Base-by-base conservation (phyloP, 2,329 filamentous ascomycete species). In the Ceratocystis smalleyi region DNA sequence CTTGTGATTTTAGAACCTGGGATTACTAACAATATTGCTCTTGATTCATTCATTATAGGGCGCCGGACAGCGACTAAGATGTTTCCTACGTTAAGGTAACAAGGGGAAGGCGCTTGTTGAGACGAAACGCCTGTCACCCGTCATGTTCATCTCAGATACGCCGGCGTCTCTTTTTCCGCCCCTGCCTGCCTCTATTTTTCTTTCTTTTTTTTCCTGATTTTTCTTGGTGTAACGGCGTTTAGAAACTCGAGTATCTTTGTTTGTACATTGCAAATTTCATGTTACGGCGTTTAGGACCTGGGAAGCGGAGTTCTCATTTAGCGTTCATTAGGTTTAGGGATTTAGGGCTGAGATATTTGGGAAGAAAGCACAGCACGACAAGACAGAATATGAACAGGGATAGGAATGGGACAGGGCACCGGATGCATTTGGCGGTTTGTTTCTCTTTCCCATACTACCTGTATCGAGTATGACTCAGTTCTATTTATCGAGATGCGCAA, bases 41-140 rank as follows among this genome's bases (percentile, higher is more conserved):
- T 4, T 40, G 12, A 15, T 40, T 32, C 2, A 10, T 22, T 49
- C 12, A 49, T 10, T 22, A 49, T 63, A 78, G 77, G 77, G 77
- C 74, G 75, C 62, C 75, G 74, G 65, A 73, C 72, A 62, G 70
- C 77, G 63, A 72, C 74, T 43, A 77, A 76, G 54, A 71, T 78
- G 62, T 79, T 79, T 63, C 77, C 77, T 4, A 74, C 74, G 24
- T 73, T 75, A 43, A 63, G 66, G 30, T 70, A 27, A 30, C 12
- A 5, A 68, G 19, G 59, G 32, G 22, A 51, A 43, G 57, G 19
- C 35, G 35, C 35, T 40, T 40, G 35, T 10, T 40, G 35, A 40
- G 35, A 40, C 35, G 35, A 40, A 40, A 32, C 32, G 64, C 24
- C 17, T 66, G 43, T 64, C 19, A 35, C 40, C 8, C 7, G 19